Evolutionary conservation across 1,284 basidiomycete species (phyloP).

Genomic region (Xerocomus minutiporus): DNA sequence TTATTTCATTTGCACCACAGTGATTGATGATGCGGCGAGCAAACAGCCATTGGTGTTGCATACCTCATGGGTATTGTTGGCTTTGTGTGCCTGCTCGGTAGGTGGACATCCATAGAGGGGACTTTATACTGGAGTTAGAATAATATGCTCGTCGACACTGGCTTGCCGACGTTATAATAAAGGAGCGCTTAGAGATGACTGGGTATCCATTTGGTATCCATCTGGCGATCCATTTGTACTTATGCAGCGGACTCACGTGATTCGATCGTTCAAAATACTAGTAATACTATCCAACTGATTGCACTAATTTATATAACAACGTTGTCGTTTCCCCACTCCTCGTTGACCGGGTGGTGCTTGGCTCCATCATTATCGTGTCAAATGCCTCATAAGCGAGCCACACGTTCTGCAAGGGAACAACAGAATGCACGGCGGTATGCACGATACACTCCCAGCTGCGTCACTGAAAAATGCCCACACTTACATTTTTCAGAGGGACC

Average conservation of each 20-base stretch:
- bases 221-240: neutral
- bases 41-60: conserved; percentile 40
- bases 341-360: neutral
- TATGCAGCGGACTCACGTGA: conserved; percentile 16
- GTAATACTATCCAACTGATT: neutral
- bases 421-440: conserved; percentile 38
- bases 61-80: conserved; percentile 49
- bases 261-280: neutral
- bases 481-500: conserved; percentile 37
- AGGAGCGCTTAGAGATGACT: neutral
- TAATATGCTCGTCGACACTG: conserved; percentile 8
- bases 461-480: neutral
- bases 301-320: conserved; percentile 5
- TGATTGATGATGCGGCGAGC: conserved; percentile 7
- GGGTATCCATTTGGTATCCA: neutral
- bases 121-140: conserved; percentile 36
- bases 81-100: conserved; percentile 32
- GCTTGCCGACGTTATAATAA: conserved; percentile 6
- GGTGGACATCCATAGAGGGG: conserved; percentile 36
- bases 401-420: conserved; percentile 45
- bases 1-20: conserved; percentile 8
- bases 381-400: conserved; percentile 67
- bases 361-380: conserved; percentile 22
- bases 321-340: conserved; percentile 12
- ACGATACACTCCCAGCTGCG: neutral